Percentiles rank a stretch among this genome's conserved stretches.
These are phyloP conservation scores for Triticum dicoccoides DNA, from an alignment of 176 grass and related monocot genomes.

Conservation along the genomic window DNA sequence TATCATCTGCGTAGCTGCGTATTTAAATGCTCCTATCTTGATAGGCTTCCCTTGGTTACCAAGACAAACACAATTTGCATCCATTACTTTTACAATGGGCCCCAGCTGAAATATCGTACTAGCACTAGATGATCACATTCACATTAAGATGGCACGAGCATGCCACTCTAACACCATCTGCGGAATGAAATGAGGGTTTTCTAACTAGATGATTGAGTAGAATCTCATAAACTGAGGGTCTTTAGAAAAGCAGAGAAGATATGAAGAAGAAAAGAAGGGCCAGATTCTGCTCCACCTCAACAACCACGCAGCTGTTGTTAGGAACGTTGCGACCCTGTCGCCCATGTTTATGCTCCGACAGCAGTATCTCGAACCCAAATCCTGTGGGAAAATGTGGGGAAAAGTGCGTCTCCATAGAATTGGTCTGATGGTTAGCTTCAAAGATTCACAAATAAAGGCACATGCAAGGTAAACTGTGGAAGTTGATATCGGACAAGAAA, in stretches of 20 bases:
- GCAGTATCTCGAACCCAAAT: constrained; percentile 8
- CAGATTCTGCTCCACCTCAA: constrained; percentile 22
- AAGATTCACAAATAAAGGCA: constrained; percentile 33
- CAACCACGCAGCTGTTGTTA: background rate
- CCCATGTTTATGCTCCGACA: background rate
- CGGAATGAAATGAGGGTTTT: background rate
- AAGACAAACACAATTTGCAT: background rate
- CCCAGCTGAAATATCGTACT: background rate
- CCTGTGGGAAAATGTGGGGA: background rate
- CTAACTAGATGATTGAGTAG: background rate
- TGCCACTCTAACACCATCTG: background rate
- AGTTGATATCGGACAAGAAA: constrained; percentile 17
- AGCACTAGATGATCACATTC: background rate
- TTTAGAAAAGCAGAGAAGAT: background rate
- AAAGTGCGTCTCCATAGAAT: background rate
- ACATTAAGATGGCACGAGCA: constrained; percentile 10
- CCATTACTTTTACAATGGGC: background rate
- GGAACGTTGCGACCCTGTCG: background rate
- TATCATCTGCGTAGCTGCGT: background rate
- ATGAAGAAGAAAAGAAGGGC: background rate
- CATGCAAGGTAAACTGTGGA: constrained; percentile 19
- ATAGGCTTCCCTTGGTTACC: background rate
- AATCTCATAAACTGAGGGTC: background rate
- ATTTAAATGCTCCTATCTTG: background rate
- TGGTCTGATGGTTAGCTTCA: constrained; percentile 41